Evolutionary conservation across 2,329 filamentous ascomycete species (phyloP), one percentile per base, ranked within the genome.

Genomic region (Sphaerulina vaccinii): DNA sequence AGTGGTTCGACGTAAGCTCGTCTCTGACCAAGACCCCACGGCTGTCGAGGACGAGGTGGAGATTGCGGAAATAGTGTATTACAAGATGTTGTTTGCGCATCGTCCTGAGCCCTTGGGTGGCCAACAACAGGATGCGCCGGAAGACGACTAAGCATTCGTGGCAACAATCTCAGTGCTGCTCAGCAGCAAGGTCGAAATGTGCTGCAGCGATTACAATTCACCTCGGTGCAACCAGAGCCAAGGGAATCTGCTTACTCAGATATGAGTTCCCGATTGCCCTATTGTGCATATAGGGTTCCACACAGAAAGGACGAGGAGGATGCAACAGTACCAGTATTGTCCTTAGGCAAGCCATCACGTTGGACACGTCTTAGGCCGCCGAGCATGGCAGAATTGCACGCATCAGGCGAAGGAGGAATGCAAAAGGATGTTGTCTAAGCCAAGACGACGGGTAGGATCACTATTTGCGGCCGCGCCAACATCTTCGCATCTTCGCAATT

Each of bases 61-160:
- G 73, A 81, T 97, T 58, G 83, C 90, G 45, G 92, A 96, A 70
- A 83, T 97, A 61, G 79, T 97, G 58, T 87, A 85, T 74, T 87
- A 86, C 68, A 96, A 95, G 75, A 75, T 97, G 60, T 73, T 95
- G 39, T 97, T 97, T 71, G 85, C 86, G 15, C 81, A 80, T 54
- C 79, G 92, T 40, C 92, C 92, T 4, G 92, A 97, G 72, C 92
- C 92, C 87, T 15, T 48, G 23, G 45, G 45, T 19, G 45, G 36
- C 16, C 16, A 29, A 18, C 45, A 48, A 24, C 45, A 48, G 23
- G 29, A 45, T 45, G 21, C 33, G 18, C 33, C 23, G 5, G 16
- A 19, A 43, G 18, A 15, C 10, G 13, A 5, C 21, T 22, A 16
- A 35, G 5, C 36, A 8, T 3, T 24, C 43, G 19, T 29, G 27